Conservation (phyloP, 1,284 basidiomycete species). For the Fomitopsis pinicola region DNA sequence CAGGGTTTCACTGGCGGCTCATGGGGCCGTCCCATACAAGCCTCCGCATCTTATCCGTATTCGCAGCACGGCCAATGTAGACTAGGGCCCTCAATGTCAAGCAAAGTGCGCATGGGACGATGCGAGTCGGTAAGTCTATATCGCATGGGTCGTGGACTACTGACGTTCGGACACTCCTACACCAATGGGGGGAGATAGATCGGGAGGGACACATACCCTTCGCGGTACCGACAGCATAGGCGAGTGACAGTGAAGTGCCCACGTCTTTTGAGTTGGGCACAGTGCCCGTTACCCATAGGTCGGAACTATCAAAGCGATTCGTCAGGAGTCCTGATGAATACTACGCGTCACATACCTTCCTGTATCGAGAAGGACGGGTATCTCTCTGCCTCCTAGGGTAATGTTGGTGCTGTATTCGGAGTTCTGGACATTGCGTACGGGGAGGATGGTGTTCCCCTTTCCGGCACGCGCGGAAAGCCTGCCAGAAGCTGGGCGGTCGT, state of each 20-base stretch:
- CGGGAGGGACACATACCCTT: conserved; percentile 37
- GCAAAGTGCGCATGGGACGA: too few species aligned
- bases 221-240: conserved; percentile 67
- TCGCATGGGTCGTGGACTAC: too few species aligned
- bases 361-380: conserved; percentile 36
- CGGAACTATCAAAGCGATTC: conserved; percentile 40
- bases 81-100: too few species aligned
- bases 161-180: too few species aligned
- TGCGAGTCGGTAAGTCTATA: too few species aligned
- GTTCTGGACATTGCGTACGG: conserved; percentile 52
- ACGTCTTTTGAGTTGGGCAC: conserved; percentile 49
- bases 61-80: too few species aligned
- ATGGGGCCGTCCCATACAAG: too few species aligned
- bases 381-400: conserved; percentile 29
- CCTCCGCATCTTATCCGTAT: too few species aligned
- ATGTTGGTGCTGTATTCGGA: conserved; percentile 36
- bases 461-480: conserved; percentile 14
- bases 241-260: conserved; percentile 51
- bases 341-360: conserved; percentile 28
- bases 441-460: conserved; percentile 25
- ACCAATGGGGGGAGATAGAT: too few species aligned
- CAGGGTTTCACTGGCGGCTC: too few species aligned
- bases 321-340: neutral
- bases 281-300: conserved; percentile 55
- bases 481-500: conserved; percentile 14